A percentile compares a stretch with the other conserved stretches of the same genome.
These are phyloP conservation scores for Pleurotus pulmonarius DNA, from an alignment of 768 basidiomycete genomes.

Conservation along the genomic window DNA sequence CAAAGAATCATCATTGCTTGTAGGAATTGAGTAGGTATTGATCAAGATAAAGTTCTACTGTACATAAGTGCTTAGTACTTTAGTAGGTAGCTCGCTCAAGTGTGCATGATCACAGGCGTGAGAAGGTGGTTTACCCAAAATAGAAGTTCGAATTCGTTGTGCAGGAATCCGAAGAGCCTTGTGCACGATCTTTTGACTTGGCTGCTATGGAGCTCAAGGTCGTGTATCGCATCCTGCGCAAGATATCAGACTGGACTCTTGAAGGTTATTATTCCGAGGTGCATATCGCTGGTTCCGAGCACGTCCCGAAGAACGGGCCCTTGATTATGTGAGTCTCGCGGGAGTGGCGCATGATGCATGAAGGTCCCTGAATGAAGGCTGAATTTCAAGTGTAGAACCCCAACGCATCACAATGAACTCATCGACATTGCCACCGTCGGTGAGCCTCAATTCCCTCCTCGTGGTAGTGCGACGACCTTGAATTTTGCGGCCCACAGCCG, in stretches of 20 bases:
- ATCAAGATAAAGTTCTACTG: too few species aligned
- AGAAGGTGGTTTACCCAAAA: too few species aligned
- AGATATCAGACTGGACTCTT: conserved; percentile 59
- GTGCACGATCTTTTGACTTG: too few species aligned
- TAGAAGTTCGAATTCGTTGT: too few species aligned
- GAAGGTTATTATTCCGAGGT: conserved; percentile 60
- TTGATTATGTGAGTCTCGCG: conserved; percentile 48
- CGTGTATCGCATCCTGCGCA: conserved; percentile 55
- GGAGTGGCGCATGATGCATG: neutral
- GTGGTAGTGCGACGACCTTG: neutral
- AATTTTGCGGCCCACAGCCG: conserved; percentile 25
- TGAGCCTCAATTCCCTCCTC: conserved; percentile 15
- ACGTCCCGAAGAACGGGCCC: conserved; percentile 52
- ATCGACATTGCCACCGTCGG: conserved; percentile 51
- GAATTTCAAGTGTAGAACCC: conserved; percentile 32
- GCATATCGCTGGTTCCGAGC: conserved; percentile 51
- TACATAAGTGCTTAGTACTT: too few species aligned
- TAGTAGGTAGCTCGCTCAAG: too few species aligned
- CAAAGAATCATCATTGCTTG: too few species aligned
- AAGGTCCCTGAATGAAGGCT: too few species aligned
- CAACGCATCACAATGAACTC: conserved; percentile 68
- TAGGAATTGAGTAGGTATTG: too few species aligned
- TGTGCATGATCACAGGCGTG: too few species aligned
- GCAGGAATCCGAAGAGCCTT: too few species aligned
- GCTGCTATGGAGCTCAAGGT: conserved; percentile 43